Percentiles rank a stretch among this genome's conserved stretches.
These are phyloP conservation scores for Neofusicoccum laricinum DNA, from an alignment of 2,329 filamentous ascomycete species.

Conservation along the genomic window DNA sequence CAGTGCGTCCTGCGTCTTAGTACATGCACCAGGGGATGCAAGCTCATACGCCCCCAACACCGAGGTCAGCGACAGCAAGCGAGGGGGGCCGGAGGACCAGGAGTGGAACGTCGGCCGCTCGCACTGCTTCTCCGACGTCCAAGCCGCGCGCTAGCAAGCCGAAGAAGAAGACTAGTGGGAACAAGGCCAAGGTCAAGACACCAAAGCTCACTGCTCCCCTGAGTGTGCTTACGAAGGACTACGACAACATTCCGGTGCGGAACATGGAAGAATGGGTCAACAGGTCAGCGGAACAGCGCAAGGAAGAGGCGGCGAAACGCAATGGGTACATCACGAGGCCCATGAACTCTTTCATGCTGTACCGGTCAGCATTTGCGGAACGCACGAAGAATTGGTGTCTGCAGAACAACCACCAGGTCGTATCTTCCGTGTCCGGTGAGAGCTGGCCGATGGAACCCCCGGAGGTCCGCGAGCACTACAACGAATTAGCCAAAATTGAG, in stretches of 20 bases:
- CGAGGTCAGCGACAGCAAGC: slow-evolving; percentile 40
- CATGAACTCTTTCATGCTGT: slow-evolving; percentile 98
- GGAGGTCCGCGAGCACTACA: slow-evolving; percentile 72
- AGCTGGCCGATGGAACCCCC: slow-evolving; percentile 81
- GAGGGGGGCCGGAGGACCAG: slow-evolving; percentile 41
- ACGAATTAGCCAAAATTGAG: slow-evolving; percentile 74
- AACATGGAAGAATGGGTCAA: slow-evolving; percentile 82
- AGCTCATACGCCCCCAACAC: slow-evolving; percentile 41
- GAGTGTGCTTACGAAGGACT: slow-evolving; percentile 66
- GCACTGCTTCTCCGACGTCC: slow-evolving; percentile 7
- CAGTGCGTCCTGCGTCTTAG: slow-evolving; percentile 9
- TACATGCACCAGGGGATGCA: slow-evolving; percentile 28
- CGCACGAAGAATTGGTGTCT: slow-evolving; percentile 76
- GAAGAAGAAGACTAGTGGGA: slow-evolving; percentile 40
- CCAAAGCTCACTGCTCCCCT: slow-evolving; percentile 64
- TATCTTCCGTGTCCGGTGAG: slow-evolving; percentile 80
- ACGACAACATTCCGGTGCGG: slow-evolving; percentile 60
- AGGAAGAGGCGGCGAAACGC: slow-evolving; percentile 64
- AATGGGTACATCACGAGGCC: slow-evolving; percentile 83
- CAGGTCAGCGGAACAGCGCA: slow-evolving; percentile 64
- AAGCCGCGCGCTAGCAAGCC: slow-evolving; percentile 6
- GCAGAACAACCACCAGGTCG: slow-evolving; percentile 89
- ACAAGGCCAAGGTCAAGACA: slow-evolving; percentile 43
- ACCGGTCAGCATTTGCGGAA: slow-evolving; percentile 88
- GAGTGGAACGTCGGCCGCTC: slow-evolving; percentile 24